Evolutionary conservation across 768 basidiomycete genomes (phyloP), one percentile per base, ranked within the genome.

Genomic region (Russula foetens): DNA sequence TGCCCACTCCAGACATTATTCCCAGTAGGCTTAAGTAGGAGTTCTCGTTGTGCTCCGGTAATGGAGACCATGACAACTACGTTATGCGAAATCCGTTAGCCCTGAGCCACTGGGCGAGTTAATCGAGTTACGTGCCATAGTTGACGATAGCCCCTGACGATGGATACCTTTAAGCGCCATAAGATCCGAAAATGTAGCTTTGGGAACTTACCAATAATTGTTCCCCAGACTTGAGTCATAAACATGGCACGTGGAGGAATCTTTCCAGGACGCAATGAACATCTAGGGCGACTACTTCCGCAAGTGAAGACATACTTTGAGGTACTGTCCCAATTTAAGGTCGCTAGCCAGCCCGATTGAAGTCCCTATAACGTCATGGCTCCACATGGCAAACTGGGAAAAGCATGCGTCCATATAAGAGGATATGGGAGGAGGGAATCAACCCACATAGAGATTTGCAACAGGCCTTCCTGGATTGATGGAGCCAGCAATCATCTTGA

Each of bases 201-300:
- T n/a, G 9, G 8, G 12, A 33, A 39, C 41, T 63, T 63, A 62
- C 77, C 84, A 56, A 86, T 74, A 47, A 86, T 76, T 0, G 84
- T 84, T 4, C 84, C 84, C 76, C 80, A 79, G n/a, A 85, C 73
- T 66, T 87, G 86, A 7, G 83, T 82, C 11, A 81, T 68, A 70
- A 87, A 84, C 72, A 85, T 82, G 41, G 79, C 76, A 15, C 85
- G 82, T 24, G 86, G 84, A 28, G 86, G 84, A 45, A 88, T 79
- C 70, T 86, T 86, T 1, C 81, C 29, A 12, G 21, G 2, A 47
- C 21, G 17, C 5, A 28, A 19, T 62, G 21, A 31, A 31, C n/a
- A 35, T 31, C 31, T 4, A 19, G 3, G 2, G n/a, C 2, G 21
- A 24, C 8, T 23, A 21, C 4, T 24, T 61, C 15, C 19, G 6